Percentiles rank a stretch among this genome's conserved stretches.
These are phyloP conservation scores for Excoecaria cochinchinensis DNA, from an alignment of 345 rosid species.

Conservation along the genomic window DNA sequence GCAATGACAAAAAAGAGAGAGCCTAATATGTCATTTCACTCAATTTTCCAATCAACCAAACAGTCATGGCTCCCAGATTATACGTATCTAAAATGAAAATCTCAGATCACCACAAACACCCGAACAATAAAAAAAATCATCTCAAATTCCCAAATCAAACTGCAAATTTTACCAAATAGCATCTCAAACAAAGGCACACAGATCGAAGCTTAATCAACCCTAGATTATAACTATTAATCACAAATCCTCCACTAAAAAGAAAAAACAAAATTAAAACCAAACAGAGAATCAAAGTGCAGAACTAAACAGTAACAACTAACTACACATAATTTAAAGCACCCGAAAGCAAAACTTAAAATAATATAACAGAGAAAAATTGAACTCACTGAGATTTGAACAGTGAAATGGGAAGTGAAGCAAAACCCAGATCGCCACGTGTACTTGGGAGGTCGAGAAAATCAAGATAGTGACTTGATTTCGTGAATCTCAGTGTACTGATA, in stretches of 20 bases:
- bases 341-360: no score
- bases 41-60: conserved; percentile 27
- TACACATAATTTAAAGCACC: conserved; percentile 12
- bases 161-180: conserved; percentile 23
- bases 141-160: conserved; percentile 25
- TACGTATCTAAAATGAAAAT: conserved; percentile 29
- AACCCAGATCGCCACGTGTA: conserved; percentile 65
- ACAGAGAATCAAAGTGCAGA: conserved; percentile 10
- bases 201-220: conserved; percentile 35
- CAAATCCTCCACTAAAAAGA: conserved; percentile 19
- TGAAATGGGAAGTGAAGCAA: conserved; percentile 42
- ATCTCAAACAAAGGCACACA: conserved; percentile 28
- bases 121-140: conserved; percentile 17
- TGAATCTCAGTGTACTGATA: conserved; percentile 33
- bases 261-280: conserved; percentile 2
- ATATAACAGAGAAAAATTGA: conserved; percentile 11
- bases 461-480: conserved; percentile 34
- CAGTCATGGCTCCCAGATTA: neutral
- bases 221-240: conserved; percentile 14
- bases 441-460: conserved; percentile 53
- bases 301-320: conserved; percentile 14
- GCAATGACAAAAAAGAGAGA: conserved; percentile 9
- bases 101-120: conserved; percentile 22
- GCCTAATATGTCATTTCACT: conserved; percentile 17
- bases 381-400: conserved; percentile 59